phyloP scores from a whole-genome alignment of 306 rosid species.

The Sophora flavescens region DNA sequence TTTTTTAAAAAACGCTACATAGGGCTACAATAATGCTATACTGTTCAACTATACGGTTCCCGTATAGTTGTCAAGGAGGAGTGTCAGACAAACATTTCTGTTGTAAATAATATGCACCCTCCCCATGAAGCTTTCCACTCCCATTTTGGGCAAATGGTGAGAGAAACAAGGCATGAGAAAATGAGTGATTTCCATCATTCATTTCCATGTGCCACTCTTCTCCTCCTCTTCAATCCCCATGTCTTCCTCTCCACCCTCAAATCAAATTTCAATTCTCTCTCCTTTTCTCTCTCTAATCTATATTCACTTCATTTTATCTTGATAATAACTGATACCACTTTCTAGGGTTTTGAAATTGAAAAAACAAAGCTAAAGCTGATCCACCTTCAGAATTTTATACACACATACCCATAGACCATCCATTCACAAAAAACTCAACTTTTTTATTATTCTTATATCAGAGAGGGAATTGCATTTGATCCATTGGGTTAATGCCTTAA shows the following conservation, averaged over 20 bases:
- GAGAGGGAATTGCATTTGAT: background rate
- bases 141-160: no score
- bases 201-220: background rate
- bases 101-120: no score
- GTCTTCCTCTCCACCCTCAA: conserved; percentile 55
- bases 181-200: no score
- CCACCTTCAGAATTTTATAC: conserved; percentile 5
- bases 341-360: conserved; percentile 68
- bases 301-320: conserved; percentile 10
- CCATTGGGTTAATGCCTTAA: conserved; percentile 26
- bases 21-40: no score
- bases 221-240: conserved; percentile 54
- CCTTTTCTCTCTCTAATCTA: background rate
- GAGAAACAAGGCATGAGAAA: no score
- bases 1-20: no score
- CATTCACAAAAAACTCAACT: background rate
- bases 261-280: background rate
- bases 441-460: background rate
- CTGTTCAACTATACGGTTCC: no score
- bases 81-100: no score
- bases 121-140: no score
- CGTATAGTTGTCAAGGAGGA: no score
- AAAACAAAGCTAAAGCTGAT: conserved; percentile 64
- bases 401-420: background rate
- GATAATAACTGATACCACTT: conserved; percentile 46